Evolutionary conservation across 208 protist genomes (phyloP), one percentile per base, ranked within the genome.

Genomic region (Wallacemonas sp.): DNA sequence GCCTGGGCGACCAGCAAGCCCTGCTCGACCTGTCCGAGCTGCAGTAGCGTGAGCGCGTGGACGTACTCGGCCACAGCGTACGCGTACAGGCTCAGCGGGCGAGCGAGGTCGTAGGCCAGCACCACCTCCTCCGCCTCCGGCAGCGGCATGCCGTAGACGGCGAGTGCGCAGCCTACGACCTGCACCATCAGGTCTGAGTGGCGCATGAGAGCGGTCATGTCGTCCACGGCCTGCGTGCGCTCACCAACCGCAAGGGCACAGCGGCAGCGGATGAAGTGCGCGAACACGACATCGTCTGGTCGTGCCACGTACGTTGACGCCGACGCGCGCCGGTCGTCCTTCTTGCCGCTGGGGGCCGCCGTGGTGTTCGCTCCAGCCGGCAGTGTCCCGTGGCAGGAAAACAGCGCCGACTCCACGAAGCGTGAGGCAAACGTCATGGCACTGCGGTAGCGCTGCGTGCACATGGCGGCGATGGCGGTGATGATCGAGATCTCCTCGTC

Each of bases 1-100:
- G 21, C 26, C 49, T 61, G 62, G 17, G 82, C 80, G 9, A 94
- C 64, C 23, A 39, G 30, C 16, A 81, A 26, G 11, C 76, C 79
- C 29, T 62, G n/a, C 41, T 81, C 71, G 55, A 92, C 64, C n/a
- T 80, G 72, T 17, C 85, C 85, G 11, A 92, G 62, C 49, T 90
- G 88, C 44, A 90, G 57, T 52, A 94, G 76, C 32, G 79, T 88
- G 32, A 91, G 65, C 1, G 83, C 81, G 68, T 94, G 88, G 12
- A 90, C 56, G 29, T 88, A 89, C 43, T 90, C 82, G 17, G 76
- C 63, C 14, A 93, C 24, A 12, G 72, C 52, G 63, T 82, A 79
- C 21, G 74, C 47, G 49, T 93, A 83, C 0, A 38, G 26, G 30
- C 72, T 65, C 26, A 64, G 6, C 17, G 29, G 1, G 12, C 11